Percentiles rank a stretch among this genome's conserved stretches.
Conservation (phyloP, 2,329 filamentous ascomycete genomes). For the Fusarium buharicum region DNA sequence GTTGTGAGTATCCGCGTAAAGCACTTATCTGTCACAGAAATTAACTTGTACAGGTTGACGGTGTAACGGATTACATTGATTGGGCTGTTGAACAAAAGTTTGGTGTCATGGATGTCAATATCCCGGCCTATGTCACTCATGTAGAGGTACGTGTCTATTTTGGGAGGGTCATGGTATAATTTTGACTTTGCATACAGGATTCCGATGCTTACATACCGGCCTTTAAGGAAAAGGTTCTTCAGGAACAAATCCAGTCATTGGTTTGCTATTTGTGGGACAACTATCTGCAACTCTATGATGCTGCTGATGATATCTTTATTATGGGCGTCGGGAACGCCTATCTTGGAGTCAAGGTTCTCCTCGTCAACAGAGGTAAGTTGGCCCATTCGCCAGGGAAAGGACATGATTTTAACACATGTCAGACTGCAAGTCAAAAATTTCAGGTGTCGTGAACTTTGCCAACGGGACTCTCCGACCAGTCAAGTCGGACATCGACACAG, state of each 20-base stretch:
- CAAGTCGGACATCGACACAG: slow-evolving; percentile 79
- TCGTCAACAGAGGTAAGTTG: slow-evolving; percentile 75
- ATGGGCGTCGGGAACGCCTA: slow-evolving; percentile 93
- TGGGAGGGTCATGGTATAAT: neutral
- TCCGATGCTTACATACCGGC: slow-evolving; percentile 59
- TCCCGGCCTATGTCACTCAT: slow-evolving; percentile 79
- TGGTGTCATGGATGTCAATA: slow-evolving; percentile 89
- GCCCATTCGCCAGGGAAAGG: slow-evolving; percentile 2
- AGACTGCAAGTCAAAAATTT: slow-evolving; percentile 74
- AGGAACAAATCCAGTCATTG: slow-evolving; percentile 75
- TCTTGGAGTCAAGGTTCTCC: slow-evolving; percentile 80
- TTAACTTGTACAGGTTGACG: slow-evolving; percentile 73
- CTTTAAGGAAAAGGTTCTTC: slow-evolving; percentile 59
- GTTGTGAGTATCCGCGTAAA: slow-evolving; percentile 68
- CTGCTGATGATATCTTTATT: slow-evolving; percentile 80
- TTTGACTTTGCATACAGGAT: slow-evolving; percentile 52
- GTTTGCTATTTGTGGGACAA: slow-evolving; percentile 96
- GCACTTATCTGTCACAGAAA: neutral
- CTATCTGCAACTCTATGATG: slow-evolving; percentile 82
- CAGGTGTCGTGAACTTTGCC: slow-evolving; percentile 83
- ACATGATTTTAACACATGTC: slow-evolving; percentile 25
- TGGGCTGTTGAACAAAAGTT: slow-evolving; percentile 84
- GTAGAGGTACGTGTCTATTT: slow-evolving; percentile 61
- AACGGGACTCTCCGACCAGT: slow-evolving; percentile 80
- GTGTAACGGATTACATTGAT: slow-evolving; percentile 80